phyloP scores from a whole-genome alignment of 345 rosid species.

The Brassica incana region DNA sequence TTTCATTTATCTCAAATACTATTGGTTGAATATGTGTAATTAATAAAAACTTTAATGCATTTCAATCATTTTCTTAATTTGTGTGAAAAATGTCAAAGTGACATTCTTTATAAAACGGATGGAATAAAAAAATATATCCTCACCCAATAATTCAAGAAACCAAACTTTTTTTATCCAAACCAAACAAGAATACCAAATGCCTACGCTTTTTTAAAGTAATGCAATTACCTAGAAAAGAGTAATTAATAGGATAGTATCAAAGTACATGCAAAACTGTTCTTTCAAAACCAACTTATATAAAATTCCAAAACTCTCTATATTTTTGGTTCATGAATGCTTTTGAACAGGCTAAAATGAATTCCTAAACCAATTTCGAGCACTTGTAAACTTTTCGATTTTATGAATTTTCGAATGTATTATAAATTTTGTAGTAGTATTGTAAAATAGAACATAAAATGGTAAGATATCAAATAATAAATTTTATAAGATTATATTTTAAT shows the following conservation, averaged over 20 bases:
- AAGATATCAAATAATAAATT: neutral
- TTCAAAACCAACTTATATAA: neutral
- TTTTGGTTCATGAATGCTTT: neutral
- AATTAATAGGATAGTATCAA: neutral
- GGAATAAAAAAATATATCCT: no score
- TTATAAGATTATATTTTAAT: neutral
- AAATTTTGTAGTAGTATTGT: neutral
- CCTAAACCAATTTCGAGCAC: neutral
- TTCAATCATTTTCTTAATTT: no score
- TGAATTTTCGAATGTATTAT: neutral
- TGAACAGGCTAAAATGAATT: neutral
- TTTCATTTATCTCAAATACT: no score
- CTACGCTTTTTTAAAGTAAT: neutral
- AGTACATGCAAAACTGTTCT: neutral
- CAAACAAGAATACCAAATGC: neutral
- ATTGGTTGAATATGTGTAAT: no score
- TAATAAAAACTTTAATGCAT: no score
- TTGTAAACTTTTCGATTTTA: neutral
- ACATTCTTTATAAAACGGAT: no score
- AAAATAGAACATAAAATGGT: neutral
- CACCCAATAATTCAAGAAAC: neutral
- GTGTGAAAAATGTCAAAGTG: no score
- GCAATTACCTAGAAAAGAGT: neutral
- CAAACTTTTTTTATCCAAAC: neutral
- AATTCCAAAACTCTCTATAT: neutral